phyloP scores from a whole-genome alignment of 2,329 filamentous ascomycete species.

The Neofusicoccum laricinum region DNA sequence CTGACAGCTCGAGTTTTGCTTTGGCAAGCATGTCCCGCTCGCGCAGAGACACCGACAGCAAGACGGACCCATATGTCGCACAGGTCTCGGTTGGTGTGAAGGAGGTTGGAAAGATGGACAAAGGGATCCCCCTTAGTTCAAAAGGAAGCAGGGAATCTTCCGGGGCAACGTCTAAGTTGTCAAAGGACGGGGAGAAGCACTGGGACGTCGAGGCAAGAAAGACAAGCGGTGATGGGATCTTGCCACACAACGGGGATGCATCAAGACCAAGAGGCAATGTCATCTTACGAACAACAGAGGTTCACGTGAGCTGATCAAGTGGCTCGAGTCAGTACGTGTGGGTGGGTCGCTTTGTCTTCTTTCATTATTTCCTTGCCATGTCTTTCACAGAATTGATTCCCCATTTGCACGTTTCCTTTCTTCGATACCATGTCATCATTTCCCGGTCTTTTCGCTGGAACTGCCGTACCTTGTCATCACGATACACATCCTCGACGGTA shows the following conservation, averaged over 20 bases:
- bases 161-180: not conserved
- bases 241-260: not conserved
- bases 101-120: not conserved
- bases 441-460: not conserved
- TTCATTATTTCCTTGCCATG: not conserved
- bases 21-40: not conserved
- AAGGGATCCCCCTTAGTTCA: not conserved
- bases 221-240: slow-evolving; percentile 6
- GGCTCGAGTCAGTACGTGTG: not conserved
- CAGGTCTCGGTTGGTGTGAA: not conserved
- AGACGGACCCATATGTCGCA: slow-evolving; percentile 8
- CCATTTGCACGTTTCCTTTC: not conserved
- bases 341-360: not conserved
- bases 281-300: slow-evolving; percentile 13
- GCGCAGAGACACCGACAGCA: not conserved
- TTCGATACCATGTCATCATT: not conserved
- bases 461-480: too few relatives aligned
- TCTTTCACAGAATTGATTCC: not conserved
- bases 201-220: slow-evolving; percentile 11
- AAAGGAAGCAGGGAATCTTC: not conserved
- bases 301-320: not conserved
- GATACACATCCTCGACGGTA: not conserved
- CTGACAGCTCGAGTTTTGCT: slow-evolving; percentile 6
- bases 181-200: slow-evolving; percentile 3
- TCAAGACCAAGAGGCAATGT: not conserved